A percentile compares a stretch with the other conserved stretches of the same genome.
These are phyloP conservation scores for Cryphonectria japonica DNA, from an alignment of 2,329 filamentous ascomycete species.

Conservation along the genomic window DNA sequence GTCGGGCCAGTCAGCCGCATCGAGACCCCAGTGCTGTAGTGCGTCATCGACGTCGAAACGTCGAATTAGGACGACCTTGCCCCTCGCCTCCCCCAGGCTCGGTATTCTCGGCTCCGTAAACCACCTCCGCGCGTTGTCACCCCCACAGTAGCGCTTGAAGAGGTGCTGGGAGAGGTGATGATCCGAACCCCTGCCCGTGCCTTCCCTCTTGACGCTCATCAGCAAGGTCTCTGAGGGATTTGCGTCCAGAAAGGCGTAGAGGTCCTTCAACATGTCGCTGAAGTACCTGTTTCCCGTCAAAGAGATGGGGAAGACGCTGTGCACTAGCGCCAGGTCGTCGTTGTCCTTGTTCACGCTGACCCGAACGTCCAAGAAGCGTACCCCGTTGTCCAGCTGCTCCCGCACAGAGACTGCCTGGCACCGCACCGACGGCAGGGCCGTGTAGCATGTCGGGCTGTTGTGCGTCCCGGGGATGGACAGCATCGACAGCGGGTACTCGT, in stretches of 20 bases:
- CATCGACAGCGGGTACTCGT: slow-evolving; percentile 73
- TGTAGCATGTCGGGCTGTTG: slow-evolving; percentile 85
- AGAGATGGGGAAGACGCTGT: slow-evolving; percentile 86
- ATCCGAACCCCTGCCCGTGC: slow-evolving; percentile 78
- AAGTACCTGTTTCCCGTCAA: slow-evolving; percentile 83
- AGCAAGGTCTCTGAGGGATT: slow-evolving; percentile 84
- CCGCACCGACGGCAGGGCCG: slow-evolving; percentile 86
- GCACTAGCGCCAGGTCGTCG: slow-evolving; percentile 79
- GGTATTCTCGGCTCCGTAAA: slow-evolving; percentile 79
- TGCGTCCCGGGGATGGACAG: slow-evolving; percentile 95
- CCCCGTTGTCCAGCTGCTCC: slow-evolving; percentile 83
- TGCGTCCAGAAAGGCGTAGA: slow-evolving; percentile 74
- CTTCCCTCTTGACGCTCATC: slow-evolving; percentile 89
- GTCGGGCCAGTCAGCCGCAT: slow-evolving; percentile 76
- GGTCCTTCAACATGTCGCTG: slow-evolving; percentile 68
- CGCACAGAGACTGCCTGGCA: slow-evolving; percentile 82
- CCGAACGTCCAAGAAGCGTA: slow-evolving; percentile 92
- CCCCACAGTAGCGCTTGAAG: slow-evolving; percentile 69
- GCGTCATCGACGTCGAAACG: slow-evolving; percentile 71
- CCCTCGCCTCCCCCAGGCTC: slow-evolving; percentile 75
- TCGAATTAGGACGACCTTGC: slow-evolving; percentile 82
- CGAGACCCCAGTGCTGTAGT: slow-evolving; percentile 60
- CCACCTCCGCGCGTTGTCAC: slow-evolving; percentile 63
- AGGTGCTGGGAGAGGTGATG: slow-evolving; percentile 77
- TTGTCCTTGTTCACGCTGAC: slow-evolving; percentile 61